Base-by-base conservation (phyloP, 1,284 basidiomycete species). In the Cryptococcus maquisensis region DNA sequence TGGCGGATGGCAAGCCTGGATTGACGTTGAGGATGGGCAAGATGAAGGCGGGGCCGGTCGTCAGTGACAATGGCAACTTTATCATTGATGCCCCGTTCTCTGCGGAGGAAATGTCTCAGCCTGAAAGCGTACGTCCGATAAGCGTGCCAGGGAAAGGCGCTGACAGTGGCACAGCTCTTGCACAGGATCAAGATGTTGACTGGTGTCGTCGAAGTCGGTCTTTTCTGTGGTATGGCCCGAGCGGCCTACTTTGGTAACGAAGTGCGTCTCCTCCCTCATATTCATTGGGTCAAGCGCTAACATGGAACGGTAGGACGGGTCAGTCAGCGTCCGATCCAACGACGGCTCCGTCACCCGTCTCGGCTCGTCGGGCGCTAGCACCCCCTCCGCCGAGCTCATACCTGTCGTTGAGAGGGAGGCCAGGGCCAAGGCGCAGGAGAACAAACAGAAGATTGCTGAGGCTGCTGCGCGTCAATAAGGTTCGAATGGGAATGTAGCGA, bases 191-290 rank as follows among this genome's bases (percentile, higher is more conserved):
- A 92, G 79, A 83, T 94, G 81, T 80, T 96, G 51, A 98, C 95
- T 1, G 95, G 96, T 54, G 92, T 98, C 12, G 88, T 98, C 32
- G 95, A 98, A 75, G 96, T 98, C 35, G 96, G 96, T 0, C 77
- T 98, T 21, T 98, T 98, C 80, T 93, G 90, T 71, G 80, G 85
- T 52, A 87, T 98, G 82, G 91, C 88, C n/a, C 84, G 87, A 73
- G 92, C 91, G 0, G 94, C 94, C 10, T 98, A 98, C 81, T 98
- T 98, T 78, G 95, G 95, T 18, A 95, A 96, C 67, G 82, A 86
- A 78, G 88, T 88, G 55, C 58, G 80, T 71, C 15, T 23, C 13
- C 12, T 42, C 28, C n/a, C 47, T 20, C 45, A 37, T 18, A 24
- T 51, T 28, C 32, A 36, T 10, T 26, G 42, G 2, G n/a, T 43